A percentile compares a stretch with the other conserved stretches of the same genome.
Conservation (phyloP, 306 rosid genomes). For the Argentina anserina region DNA sequence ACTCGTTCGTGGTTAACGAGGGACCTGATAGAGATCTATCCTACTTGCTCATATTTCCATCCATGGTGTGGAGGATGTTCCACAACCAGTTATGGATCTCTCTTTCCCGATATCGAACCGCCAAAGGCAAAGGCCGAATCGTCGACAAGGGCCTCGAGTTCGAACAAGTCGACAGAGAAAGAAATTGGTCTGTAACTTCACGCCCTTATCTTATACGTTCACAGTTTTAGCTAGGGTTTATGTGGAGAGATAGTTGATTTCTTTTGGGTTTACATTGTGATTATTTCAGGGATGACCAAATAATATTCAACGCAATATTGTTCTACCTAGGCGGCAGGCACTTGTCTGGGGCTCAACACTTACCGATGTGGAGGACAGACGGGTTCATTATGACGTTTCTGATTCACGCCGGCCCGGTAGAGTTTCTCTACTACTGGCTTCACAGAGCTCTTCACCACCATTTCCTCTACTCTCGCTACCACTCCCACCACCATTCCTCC, state of each 20-base stretch:
- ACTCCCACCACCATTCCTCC: slow-evolving; percentile 55
- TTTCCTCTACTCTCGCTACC: slow-evolving; percentile 47
- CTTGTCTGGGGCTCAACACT: neutral
- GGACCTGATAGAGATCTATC: slow-evolving; percentile 29
- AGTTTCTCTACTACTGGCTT: slow-evolving; percentile 48
- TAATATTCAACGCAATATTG: slow-evolving; percentile 23
- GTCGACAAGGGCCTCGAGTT: slow-evolving; percentile 33
- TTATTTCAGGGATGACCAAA: slow-evolving; percentile 46
- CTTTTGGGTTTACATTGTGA: neutral
- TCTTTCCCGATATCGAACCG: slow-evolving; percentile 49
- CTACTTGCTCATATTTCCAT: slow-evolving; percentile 42
- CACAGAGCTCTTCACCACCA: slow-evolving; percentile 56
- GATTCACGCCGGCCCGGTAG: slow-evolving; percentile 38
- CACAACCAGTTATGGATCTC: slow-evolving; percentile 60
- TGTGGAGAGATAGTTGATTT: neutral
- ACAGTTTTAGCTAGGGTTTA: neutral
- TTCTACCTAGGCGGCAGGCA: slow-evolving; percentile 6
- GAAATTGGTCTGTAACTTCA: slow-evolving; percentile 20
- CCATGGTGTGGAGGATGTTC: slow-evolving; percentile 32
- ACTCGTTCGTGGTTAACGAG: slow-evolving; percentile 25
- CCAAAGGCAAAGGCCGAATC: slow-evolving; percentile 45
- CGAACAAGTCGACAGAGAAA: slow-evolving; percentile 41
- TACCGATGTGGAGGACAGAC: slow-evolving; percentile 32
- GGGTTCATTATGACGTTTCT: slow-evolving; percentile 28
- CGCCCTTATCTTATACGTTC: neutral